Percentiles rank a stretch among this genome's conserved stretches.
Conservation (phyloP, 371 early-diverging fungal genomes). For the Blyttiomyces sp. region DNA sequence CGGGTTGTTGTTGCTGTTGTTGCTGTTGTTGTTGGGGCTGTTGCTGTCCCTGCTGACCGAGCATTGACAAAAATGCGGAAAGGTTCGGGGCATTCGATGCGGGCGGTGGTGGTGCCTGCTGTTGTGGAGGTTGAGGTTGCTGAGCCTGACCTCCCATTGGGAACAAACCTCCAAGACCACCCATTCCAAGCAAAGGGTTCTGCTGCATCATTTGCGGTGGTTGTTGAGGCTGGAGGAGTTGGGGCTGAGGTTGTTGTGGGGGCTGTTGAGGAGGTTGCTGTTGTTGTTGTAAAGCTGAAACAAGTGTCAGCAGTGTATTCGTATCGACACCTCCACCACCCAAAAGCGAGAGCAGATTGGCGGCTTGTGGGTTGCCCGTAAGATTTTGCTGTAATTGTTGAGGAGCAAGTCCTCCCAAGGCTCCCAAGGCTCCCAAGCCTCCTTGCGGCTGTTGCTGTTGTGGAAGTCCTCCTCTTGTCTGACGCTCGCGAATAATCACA, state of each 20-base stretch:
- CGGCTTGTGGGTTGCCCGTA: too few relatives aligned
- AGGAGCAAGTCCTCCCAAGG: not conserved
- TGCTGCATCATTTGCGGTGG: constrained; percentile 4
- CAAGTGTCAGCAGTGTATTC: constrained; percentile 18
- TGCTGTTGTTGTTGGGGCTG: constrained; percentile 2
- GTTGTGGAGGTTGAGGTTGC: constrained; percentile 4
- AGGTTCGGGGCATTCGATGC: not conserved
- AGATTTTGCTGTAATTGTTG: too few relatives aligned
- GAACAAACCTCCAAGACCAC: not conserved
- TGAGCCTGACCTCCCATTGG: constrained; percentile 16
- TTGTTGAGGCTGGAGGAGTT: constrained; percentile 1
- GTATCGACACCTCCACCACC: constrained; percentile 13
- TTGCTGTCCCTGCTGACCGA: not conserved
- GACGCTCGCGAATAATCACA: constrained; percentile 27
- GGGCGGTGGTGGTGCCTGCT: not conserved
- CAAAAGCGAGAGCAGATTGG: too few relatives aligned
- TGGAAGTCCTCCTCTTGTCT: constrained; percentile 6
- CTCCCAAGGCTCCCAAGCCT: constrained; percentile 3
- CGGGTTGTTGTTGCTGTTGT: constrained; percentile 5
- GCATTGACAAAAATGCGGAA: not conserved
- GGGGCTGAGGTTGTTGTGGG: constrained; percentile 12
- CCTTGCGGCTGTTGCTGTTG: constrained; percentile 18
- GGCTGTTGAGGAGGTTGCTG: constrained; percentile 14
- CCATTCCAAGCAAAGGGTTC: constrained; percentile 6
- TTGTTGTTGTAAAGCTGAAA: constrained; percentile 22